phyloP scores from a whole-genome alignment of 1,139 yeast genomes.

The Kodamaea sp. region DNA sequence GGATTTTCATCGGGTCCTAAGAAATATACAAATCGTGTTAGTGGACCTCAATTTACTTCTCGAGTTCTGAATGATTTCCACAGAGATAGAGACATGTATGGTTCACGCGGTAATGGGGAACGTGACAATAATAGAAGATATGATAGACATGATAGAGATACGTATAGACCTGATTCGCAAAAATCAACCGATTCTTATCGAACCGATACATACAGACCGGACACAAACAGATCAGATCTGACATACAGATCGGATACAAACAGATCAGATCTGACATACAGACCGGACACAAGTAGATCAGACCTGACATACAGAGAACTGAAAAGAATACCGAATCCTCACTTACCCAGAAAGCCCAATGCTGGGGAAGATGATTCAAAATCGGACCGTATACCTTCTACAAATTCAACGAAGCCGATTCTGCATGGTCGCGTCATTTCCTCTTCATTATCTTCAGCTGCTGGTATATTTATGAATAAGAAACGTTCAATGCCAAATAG shows the following conservation, averaged over 20 bases:
- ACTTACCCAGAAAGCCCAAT: too few relatives aligned
- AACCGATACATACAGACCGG: neutral
- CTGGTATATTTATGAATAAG: slow-evolving; percentile 7
- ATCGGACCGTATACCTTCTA: too few relatives aligned
- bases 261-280: too few relatives aligned
- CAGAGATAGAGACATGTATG: neutral
- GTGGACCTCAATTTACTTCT: neutral
- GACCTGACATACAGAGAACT: too few relatives aligned
- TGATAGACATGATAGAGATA: neutral
- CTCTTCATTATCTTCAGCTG: neutral
- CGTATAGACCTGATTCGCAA: slow-evolving; percentile 1
- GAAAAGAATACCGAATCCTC: too few relatives aligned
- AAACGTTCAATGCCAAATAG: neutral
- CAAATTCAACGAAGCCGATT: too few relatives aligned
- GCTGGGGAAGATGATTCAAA: too few relatives aligned
- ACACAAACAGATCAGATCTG: neutral
- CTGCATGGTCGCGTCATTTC: neutral
- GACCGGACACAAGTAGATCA: neutral
- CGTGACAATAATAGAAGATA: neutral
- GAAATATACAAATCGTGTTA: neutral
- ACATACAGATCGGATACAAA: neutral
- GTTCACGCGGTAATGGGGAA: neutral
- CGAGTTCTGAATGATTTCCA: neutral
- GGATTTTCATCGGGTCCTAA: neutral
- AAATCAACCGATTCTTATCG: neutral